phyloP scores from a whole-genome alignment of 345 rosid species.

The Linum usitatissimum region DNA sequence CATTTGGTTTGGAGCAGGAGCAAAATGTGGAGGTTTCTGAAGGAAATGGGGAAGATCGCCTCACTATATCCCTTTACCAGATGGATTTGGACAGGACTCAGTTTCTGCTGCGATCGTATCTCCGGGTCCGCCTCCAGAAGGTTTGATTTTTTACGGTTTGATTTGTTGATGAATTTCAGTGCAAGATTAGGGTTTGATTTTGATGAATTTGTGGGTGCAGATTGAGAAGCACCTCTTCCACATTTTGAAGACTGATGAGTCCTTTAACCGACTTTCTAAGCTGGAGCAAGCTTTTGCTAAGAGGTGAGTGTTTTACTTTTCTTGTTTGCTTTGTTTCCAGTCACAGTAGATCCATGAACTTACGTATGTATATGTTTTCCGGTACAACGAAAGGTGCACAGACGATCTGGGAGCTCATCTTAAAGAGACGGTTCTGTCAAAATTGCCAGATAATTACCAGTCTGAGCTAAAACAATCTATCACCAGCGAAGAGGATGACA shows the following conservation, averaged over 20 bases:
- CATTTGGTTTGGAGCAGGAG: slow-evolving; percentile 28
- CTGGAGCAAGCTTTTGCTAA: slow-evolving; percentile 50
- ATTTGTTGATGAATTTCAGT: too few relatives aligned
- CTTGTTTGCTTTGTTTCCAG: not conserved
- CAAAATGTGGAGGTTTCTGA: slow-evolving; percentile 39
- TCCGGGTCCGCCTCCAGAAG: slow-evolving; percentile 78
- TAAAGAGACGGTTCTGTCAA: slow-evolving; percentile 54
- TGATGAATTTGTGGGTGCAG: slow-evolving; percentile 24
- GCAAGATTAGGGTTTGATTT: not conserved
- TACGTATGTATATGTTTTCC: not conserved
- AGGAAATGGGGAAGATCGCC: slow-evolving; percentile 41
- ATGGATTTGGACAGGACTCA: slow-evolving; percentile 81
- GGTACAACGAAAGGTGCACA: slow-evolving; percentile 35
- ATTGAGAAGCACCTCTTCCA: slow-evolving; percentile 71
- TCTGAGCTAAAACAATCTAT: slow-evolving; percentile 62
- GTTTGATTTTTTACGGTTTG: slow-evolving; percentile 15
- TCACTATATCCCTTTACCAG: slow-evolving; percentile 67
- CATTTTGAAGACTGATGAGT: slow-evolving; percentile 39
- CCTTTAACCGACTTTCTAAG: slow-evolving; percentile 41
- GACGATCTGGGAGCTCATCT: slow-evolving; percentile 52
- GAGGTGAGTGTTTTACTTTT: slow-evolving; percentile 30
- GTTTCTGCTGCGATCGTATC: slow-evolving; percentile 77
- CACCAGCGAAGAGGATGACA: slow-evolving; percentile 70
- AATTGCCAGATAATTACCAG: slow-evolving; percentile 69
- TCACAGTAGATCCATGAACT: not conserved